phyloP scores from a whole-genome alignment of 352 stramenopile species.

The Phytophthora nicotianae region DNA sequence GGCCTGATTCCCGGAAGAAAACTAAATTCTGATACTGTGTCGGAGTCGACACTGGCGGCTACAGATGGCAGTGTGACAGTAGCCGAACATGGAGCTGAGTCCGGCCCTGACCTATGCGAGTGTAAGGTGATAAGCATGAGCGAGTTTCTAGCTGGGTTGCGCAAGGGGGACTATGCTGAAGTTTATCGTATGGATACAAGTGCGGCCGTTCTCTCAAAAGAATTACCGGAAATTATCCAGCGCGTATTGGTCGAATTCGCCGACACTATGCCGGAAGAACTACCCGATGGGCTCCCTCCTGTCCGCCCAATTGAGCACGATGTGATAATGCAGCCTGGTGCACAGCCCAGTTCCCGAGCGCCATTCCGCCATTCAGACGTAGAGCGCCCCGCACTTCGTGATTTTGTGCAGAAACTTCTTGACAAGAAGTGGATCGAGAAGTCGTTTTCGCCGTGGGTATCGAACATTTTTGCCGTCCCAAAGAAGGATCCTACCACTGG shows the following conservation, averaged over 20 bases:
- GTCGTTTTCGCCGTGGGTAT: conserved; percentile 10
- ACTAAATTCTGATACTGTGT: too few relatives aligned
- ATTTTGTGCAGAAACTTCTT: neutral
- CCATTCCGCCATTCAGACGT: neutral
- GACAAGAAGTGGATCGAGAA: neutral
- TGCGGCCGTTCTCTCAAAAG: neutral
- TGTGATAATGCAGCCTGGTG: neutral
- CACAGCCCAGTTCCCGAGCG: neutral
- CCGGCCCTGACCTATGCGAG: neutral
- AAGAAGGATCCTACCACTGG: conserved; percentile 16
- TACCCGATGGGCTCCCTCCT: neutral
- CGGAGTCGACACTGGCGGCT: too few relatives aligned
- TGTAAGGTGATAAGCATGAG: neutral
- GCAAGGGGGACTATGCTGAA: neutral
- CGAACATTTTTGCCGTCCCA: conserved; percentile 20
- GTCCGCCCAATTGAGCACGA: neutral
- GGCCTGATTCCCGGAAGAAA: neutral
- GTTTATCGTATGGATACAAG: neutral
- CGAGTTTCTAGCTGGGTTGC: neutral
- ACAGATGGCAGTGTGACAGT: too few relatives aligned
- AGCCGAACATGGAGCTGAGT: too few relatives aligned
- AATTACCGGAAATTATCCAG: neutral
- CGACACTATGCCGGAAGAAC: neutral
- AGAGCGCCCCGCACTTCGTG: neutral
- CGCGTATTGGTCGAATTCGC: neutral